Evolutionary conservation across 257 asterid genomes (phyloP).

Genomic region (Pogostemon cablin): DNA sequence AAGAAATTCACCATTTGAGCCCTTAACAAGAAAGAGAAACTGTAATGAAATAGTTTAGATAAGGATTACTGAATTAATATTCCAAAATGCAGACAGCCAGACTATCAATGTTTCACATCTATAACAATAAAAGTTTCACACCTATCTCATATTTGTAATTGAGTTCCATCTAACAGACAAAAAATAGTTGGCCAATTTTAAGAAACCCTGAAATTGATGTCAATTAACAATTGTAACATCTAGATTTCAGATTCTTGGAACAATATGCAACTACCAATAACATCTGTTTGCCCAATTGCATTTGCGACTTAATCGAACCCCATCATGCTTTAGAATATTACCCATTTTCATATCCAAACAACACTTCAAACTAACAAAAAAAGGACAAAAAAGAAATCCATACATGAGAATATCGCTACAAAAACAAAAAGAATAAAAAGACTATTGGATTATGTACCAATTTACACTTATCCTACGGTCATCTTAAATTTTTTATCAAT

Average conservation of each 20-base stretch:
- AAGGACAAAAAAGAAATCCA: slow-evolving; percentile 4
- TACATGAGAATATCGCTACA: neutral
- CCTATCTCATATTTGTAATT: slow-evolving; percentile 4
- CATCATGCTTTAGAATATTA: neutral
- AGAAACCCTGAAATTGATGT: neutral
- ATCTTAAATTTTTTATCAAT: neutral
- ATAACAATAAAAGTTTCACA: neutral
- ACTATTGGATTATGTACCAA: neutral
- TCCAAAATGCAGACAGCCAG: too few species aligned
- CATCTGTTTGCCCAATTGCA: too few species aligned
- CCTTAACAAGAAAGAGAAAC: too few species aligned
- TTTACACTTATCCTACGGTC: neutral
- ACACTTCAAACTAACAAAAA: slow-evolving; percentile 9
- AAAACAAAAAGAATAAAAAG: neutral
- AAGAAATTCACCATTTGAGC: too few species aligned
- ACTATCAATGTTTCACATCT: neutral
- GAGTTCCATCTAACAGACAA: neutral
- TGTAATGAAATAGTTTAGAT: too few species aligned
- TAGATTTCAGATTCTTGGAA: neutral
- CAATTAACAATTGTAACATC: neutral
- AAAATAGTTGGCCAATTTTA: neutral
- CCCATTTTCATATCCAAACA: neutral
- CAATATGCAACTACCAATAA: too few species aligned
- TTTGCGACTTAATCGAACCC: neutral
- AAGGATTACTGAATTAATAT: too few species aligned